A percentile compares a stretch with the other conserved stretches of the same genome.
These are phyloP conservation scores for Vaccinium darrowii DNA, from an alignment of 148 eudicot genomes.

Conservation along the genomic window DNA sequence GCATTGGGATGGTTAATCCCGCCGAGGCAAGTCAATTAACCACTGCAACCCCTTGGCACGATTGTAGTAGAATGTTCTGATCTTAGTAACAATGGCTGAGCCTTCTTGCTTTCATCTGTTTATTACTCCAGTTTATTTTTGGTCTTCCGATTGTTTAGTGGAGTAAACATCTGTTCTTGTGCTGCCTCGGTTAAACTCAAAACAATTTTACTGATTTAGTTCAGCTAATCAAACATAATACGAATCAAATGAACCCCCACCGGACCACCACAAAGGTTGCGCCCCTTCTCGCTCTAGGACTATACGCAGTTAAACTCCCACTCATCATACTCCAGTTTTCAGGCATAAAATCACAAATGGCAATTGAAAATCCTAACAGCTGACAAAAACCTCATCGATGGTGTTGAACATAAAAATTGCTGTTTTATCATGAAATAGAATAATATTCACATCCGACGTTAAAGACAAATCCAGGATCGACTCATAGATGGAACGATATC, in stretches of 20 bases:
- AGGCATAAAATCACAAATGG: background rate
- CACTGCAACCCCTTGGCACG: background rate
- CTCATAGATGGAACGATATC: background rate
- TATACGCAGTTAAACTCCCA: background rate
- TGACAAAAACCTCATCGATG: background rate
- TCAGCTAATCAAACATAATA: background rate
- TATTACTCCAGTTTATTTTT: background rate
- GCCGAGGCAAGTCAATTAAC: too few species aligned
- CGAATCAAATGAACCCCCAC: background rate
- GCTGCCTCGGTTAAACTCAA: too few species aligned
- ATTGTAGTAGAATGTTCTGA: background rate
- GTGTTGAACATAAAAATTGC: background rate
- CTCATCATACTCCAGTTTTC: background rate
- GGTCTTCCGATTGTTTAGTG: background rate
- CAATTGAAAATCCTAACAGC: background rate
- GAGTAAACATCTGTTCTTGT: background rate
- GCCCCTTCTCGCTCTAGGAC: background rate
- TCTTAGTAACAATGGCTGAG: background rate
- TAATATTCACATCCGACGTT: background rate
- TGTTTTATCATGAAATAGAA: background rate
- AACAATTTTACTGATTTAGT: background rate
- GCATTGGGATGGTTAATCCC: too few species aligned
- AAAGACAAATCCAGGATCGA: background rate
- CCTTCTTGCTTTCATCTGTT: background rate
- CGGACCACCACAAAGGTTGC: background rate